These are phyloP conservation scores for Knoxdaviesia proteae DNA, from an alignment of 2,329 filamentous ascomycete genomes.

Conservation along the genomic window DNA sequence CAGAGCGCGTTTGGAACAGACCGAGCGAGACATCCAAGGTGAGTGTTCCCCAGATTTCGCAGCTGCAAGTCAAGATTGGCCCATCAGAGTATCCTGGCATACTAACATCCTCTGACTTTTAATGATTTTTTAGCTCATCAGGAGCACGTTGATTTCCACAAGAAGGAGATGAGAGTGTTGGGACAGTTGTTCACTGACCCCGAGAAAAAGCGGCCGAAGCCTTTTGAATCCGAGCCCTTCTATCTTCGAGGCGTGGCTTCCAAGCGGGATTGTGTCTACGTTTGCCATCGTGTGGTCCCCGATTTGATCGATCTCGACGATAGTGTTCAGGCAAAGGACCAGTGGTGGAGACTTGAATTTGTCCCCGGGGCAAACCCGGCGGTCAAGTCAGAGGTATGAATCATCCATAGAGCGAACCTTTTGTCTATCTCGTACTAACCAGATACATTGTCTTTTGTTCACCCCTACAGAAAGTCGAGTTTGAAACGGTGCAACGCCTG, in stretches of 20 bases:
- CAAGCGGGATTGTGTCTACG: constrained; percentile 23
- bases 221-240: constrained; percentile 23
- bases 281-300: constrained; percentile 22
- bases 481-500: constrained; percentile 22
- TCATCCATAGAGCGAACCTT: not conserved
- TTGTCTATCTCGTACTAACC: not conserved
- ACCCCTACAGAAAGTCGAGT: constrained; percentile 21
- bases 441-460: constrained; percentile 5
- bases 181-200: constrained; percentile 18
- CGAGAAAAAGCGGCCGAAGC: constrained; percentile 15
- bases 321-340: constrained; percentile 15
- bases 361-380: constrained; percentile 16
- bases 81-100: too few relatives aligned
- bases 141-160: constrained; percentile 1
- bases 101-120: not conserved
- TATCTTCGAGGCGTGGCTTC: constrained; percentile 30
- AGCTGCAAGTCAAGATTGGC: not conserved
- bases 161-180: constrained; percentile 16
- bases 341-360: constrained; percentile 35
- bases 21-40: constrained; percentile 6
- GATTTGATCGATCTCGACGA: constrained; percentile 22
- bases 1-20: constrained; percentile 11
- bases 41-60: not conserved
- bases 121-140: not conserved
- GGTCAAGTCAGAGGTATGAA: constrained; percentile 26